A percentile compares a stretch with the other conserved stretches of the same genome.
Conservation (phyloP, 176 grass and related monocot species). For the Paspalum notatum region DNA sequence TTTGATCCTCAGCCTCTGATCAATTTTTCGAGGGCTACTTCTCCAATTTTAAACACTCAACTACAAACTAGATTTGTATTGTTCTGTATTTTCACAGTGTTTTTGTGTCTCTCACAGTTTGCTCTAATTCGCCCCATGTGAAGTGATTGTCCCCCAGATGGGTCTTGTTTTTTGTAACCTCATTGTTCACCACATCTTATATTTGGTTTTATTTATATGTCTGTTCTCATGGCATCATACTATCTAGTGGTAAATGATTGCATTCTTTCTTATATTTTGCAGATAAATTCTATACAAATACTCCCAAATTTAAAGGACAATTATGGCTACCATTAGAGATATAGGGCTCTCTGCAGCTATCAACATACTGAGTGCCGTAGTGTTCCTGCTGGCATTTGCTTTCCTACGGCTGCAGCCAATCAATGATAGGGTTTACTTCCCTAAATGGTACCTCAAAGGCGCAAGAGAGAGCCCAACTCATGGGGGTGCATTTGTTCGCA, state of each 20-base stretch:
- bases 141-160: not conserved
- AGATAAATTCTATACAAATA: slow-evolving; percentile 29
- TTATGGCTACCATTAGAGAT: slow-evolving; percentile 76
- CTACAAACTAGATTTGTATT: not conserved
- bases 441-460: slow-evolving; percentile 99
- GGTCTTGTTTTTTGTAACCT: not conserved
- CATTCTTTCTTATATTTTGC: slow-evolving; percentile 38
- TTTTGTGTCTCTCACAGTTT: not conserved
- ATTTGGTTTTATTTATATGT: slow-evolving; percentile 24
- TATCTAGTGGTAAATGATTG: slow-evolving; percentile 18
- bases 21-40: not conserved
- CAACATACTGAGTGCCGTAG: slow-evolving; percentile 75
- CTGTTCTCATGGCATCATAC: slow-evolving; percentile 19
- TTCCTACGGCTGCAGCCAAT: slow-evolving; percentile 90
- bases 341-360: slow-evolving; percentile 85
- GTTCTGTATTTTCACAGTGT: not conserved
- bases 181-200: not conserved
- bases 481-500: slow-evolving; percentile 64
- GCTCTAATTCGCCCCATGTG: not conserved
- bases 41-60: not conserved
- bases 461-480: slow-evolving; percentile 80
- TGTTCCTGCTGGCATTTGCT: slow-evolving; percentile 87
- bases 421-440: slow-evolving; percentile 99
- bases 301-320: slow-evolving; percentile 39
- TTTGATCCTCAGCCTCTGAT: not conserved